Evolutionary conservation across 2,329 filamentous ascomycete species (phyloP).

Genomic region (Botrytis deweyae): DNA sequence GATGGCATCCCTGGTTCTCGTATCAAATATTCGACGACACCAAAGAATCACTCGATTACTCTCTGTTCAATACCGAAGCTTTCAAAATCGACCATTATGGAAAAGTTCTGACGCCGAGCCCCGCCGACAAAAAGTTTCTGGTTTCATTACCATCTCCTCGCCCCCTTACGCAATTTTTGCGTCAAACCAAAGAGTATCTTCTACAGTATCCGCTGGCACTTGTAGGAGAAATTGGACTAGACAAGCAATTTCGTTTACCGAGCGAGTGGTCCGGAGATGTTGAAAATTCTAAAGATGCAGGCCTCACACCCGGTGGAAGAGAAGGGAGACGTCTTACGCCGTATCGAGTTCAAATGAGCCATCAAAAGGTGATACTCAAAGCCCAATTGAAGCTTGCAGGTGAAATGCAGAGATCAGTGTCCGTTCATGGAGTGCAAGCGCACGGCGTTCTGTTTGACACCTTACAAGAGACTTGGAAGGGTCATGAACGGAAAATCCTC

Average conservation of each 20-base stretch:
- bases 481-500: conserved; percentile 61
- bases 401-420: conserved; percentile 70
- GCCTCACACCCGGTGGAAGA: conserved; percentile 65
- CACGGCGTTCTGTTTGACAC: conserved; percentile 64
- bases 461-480: conserved; percentile 66
- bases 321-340: conserved; percentile 68
- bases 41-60: conserved; percentile 27
- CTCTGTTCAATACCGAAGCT: conserved; percentile 25
- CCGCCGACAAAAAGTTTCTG: conserved; percentile 48
- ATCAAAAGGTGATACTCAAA: conserved; percentile 65
- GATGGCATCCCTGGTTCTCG: conserved; percentile 87
- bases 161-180: conserved; percentile 58
- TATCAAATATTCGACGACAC: conserved; percentile 69
- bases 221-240: conserved; percentile 75
- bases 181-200: conserved; percentile 56
- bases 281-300: conserved; percentile 45
- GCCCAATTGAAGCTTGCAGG: conserved; percentile 72
- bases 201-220: conserved; percentile 60
- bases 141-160: conserved; percentile 57
- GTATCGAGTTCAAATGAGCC: conserved; percentile 64
- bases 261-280: conserved; percentile 50
- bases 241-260: conserved; percentile 75
- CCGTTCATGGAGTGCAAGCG: conserved; percentile 64
- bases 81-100: conserved; percentile 61
- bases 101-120: conserved; percentile 59